These are phyloP conservation scores for Aquanectria penicillioides DNA, from an alignment of 2,329 filamentous ascomycete species.

Conservation along the genomic window DNA sequence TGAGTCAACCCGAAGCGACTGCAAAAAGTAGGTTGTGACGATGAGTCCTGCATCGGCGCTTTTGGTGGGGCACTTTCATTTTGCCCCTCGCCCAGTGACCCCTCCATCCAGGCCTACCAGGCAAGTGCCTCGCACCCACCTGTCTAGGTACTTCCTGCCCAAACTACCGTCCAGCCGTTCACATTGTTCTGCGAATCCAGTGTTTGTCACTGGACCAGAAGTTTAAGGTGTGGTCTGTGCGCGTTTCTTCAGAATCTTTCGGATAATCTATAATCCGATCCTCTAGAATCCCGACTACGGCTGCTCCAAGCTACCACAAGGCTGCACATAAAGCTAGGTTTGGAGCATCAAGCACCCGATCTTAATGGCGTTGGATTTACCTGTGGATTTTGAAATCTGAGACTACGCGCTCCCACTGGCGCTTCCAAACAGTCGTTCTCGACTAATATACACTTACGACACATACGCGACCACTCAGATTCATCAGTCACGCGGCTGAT, in stretches of 20 bases:
- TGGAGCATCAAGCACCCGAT: conserved; percentile 12
- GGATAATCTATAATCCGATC: conserved; percentile 36
- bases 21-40: conserved; percentile 41
- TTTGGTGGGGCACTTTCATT: conserved; percentile 41
- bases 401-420: neutral
- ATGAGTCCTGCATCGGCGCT: conserved; percentile 42
- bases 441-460: neutral
- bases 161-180: neutral
- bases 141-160: conserved; percentile 22
- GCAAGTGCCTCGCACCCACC: too few species aligned
- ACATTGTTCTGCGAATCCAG: conserved; percentile 28
- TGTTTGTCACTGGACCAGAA: conserved; percentile 26
- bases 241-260: neutral
- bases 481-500: neutral
- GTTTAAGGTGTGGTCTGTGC: conserved; percentile 52
- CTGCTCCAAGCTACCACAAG: conserved; percentile 13
- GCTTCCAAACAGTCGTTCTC: too few species aligned
- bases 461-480: too few species aligned
- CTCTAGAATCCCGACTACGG: neutral
- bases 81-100: conserved; percentile 39
- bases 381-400: neutral
- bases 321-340: neutral
- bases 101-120: conserved; percentile 32
- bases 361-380: conserved; percentile 5
- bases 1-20: conserved; percentile 42